A percentile compares a stretch with the other conserved stretches of the same genome.
Conservation (phyloP, 2,329 filamentous ascomycete genomes). For the Aurifilum marmelostoma region DNA sequence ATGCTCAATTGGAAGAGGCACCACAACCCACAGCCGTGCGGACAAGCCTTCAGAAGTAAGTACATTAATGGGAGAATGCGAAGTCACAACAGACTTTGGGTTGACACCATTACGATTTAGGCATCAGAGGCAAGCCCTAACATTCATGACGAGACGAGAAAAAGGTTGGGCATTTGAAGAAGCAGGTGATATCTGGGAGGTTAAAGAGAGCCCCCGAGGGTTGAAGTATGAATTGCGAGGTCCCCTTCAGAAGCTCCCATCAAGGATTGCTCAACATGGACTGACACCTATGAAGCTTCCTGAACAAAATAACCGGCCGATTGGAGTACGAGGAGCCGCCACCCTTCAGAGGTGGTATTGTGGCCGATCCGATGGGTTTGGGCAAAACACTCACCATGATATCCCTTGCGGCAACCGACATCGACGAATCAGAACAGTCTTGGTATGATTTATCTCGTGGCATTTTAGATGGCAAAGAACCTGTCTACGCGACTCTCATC, state of each 20-base stretch:
- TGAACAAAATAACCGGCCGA: constrained; percentile 40
- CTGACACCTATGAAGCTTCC: constrained; percentile 34
- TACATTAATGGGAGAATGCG: background rate
- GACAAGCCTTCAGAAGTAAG: constrained; percentile 35
- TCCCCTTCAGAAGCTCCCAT: no score
- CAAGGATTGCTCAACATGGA: no score
- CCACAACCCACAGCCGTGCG: constrained; percentile 35
- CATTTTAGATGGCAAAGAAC: background rate
- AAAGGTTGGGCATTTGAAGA: constrained; percentile 40
- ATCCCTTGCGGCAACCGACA: constrained; percentile 42
- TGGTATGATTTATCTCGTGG: background rate
- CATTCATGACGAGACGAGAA: constrained; percentile 47
- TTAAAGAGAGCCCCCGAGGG: constrained; percentile 30
- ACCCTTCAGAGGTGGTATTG: constrained; percentile 47
- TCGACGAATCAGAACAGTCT: background rate
- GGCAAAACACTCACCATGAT: constrained; percentile 52
- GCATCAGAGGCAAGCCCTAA: constrained; percentile 49
- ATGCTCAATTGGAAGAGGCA: constrained; percentile 36
- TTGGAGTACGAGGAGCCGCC: constrained; percentile 38
- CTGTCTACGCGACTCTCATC: constrained; percentile 29
- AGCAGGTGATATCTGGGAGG: constrained; percentile 41
- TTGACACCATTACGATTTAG: constrained; percentile 34
- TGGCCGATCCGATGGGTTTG: constrained; percentile 52
- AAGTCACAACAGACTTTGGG: background rate
- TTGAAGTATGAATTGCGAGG: constrained; percentile 32